These are phyloP conservation scores for Metschnikowia amazonensis DNA, from an alignment of 805 yeast genomes.

Conservation along the genomic window DNA sequence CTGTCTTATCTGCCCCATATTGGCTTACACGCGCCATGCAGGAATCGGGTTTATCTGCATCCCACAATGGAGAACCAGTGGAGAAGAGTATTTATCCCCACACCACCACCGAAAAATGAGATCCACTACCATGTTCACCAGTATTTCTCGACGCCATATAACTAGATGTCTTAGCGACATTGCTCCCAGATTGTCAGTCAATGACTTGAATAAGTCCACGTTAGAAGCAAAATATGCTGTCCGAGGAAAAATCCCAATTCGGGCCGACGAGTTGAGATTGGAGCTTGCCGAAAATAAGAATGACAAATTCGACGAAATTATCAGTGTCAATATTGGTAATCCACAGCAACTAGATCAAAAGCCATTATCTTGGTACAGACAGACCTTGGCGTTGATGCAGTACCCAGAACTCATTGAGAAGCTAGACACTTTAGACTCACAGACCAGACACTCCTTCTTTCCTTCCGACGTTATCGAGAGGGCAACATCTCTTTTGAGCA, in stretches of 20 bases:
- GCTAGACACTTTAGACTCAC: conserved; percentile 21
- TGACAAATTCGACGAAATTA: conserved; percentile 72
- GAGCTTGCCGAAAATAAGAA: conserved; percentile 49
- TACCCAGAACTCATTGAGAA: conserved; percentile 63
- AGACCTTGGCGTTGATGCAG: conserved; percentile 80
- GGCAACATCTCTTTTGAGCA: conserved; percentile 56
- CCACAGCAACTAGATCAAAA: conserved; percentile 96
- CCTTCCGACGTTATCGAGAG: conserved; percentile 73
- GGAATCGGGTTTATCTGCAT: conserved; percentile 1
- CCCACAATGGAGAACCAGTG: not conserved
- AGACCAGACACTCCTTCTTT: conserved; percentile 28
- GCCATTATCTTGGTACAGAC: conserved; percentile 94
- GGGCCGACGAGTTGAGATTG: conserved; percentile 78
- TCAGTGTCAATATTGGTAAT: conserved; percentile 93
- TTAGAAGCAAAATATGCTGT: conserved; percentile 93
- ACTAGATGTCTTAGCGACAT: not conserved
- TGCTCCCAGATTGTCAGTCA: conserved; percentile 18
- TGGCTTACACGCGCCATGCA: conserved; percentile 2
- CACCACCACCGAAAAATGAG: not conserved
- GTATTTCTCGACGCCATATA: not conserved
- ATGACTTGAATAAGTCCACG: conserved; percentile 68
- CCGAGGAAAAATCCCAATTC: conserved; percentile 87
- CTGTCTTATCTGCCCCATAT: conserved; percentile 2
- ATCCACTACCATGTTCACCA: not conserved
- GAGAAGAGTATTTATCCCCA: not conserved